Conservation (phyloP, 768 basidiomycete genomes). For the Gautieria morchelliformis region DNA sequence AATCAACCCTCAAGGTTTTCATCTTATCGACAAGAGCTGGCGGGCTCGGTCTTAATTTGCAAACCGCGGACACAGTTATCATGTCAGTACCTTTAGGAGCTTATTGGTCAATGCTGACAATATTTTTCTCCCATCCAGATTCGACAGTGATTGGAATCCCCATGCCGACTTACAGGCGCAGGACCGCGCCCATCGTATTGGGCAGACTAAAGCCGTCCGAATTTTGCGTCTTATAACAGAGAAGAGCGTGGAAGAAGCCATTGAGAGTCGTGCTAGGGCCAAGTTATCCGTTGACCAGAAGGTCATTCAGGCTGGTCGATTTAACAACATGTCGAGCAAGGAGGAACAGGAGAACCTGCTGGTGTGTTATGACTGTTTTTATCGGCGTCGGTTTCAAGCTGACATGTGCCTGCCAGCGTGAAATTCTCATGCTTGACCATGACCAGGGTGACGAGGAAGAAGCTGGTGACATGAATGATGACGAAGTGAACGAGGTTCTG, state of each 20-base stretch:
- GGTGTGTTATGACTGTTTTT: conserved; percentile 34
- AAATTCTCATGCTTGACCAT: conserved; percentile 62
- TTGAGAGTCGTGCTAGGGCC: conserved; percentile 88
- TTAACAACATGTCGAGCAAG: conserved; percentile 96
- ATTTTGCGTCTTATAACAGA: conserved; percentile 96
- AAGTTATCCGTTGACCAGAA: conserved; percentile 99
- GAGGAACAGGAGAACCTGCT: conserved; percentile 96
- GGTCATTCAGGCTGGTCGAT: conserved; percentile 97
- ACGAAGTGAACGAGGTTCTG: conserved; percentile 90
- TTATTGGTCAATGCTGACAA: conserved; percentile 2
- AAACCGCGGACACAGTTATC: conserved; percentile 94
- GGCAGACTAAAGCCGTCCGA: conserved; percentile 95
- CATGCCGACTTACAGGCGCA: conserved; percentile 99
- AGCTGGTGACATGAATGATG: conserved; percentile 86
- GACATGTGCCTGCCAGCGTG: conserved; percentile 44
- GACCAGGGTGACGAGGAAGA: conserved; percentile 89
- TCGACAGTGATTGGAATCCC: conserved; percentile 90
- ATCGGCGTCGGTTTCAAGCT: conserved; percentile 2
- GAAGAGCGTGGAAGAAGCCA: conserved; percentile 97
- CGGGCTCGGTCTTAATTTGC: conserved; percentile 89
- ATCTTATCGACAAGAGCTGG: conserved; percentile 91
- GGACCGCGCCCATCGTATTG: conserved; percentile 99
- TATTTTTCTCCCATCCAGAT: conserved; percentile 30
- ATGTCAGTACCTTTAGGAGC: conserved; percentile 45
- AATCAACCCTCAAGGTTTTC: conserved; percentile 84